A percentile compares a stretch with the other conserved stretches of the same genome.
These are phyloP conservation scores for Cutaneotrichosporon sp. DNA, from an alignment of 1,284 basidiomycete genomes.

Conservation along the genomic window DNA sequence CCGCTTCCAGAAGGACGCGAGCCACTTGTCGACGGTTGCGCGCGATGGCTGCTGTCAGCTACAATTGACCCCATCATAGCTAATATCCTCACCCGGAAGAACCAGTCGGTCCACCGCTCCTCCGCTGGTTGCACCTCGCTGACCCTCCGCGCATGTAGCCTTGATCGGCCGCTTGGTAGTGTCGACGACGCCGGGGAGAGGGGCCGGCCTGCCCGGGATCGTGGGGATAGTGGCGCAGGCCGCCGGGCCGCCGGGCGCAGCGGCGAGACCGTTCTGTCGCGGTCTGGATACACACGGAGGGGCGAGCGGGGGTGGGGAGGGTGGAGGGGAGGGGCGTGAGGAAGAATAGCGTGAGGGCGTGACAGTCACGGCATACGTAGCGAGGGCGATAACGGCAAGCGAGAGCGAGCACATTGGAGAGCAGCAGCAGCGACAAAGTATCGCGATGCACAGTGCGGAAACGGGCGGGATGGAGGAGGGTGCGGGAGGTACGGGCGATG, in stretches of 20 bases:
- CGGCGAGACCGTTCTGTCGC: slow-evolving; percentile 25
- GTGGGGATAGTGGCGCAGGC: slow-evolving; percentile 1
- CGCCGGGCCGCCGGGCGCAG: slow-evolving; percentile 1
- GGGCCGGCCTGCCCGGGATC: slow-evolving; percentile 6
- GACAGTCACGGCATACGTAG: background rate
- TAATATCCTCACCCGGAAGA: slow-evolving; percentile 38
- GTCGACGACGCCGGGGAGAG: slow-evolving; percentile 31
- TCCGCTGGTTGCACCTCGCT: slow-evolving; percentile 32
- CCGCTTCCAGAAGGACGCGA: slow-evolving; percentile 57
- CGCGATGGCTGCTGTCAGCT: slow-evolving; percentile 14
- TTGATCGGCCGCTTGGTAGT: slow-evolving; percentile 27
- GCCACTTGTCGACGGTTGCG: slow-evolving; percentile 54
- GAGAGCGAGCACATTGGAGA: no score
- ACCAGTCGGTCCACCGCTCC: slow-evolving; percentile 33
- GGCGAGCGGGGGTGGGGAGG: background rate
- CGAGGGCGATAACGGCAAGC: background rate
- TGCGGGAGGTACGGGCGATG: background rate
- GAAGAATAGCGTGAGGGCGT: background rate
- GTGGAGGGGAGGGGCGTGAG: background rate
- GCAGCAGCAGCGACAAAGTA: no score
- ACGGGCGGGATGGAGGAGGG: background rate
- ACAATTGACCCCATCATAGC: background rate
- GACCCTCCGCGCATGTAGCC: slow-evolving; percentile 20
- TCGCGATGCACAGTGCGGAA: no score
- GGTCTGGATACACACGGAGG: slow-evolving; percentile 7